Conservation (phyloP, 805 yeast species). For the Candida qinlingensis region DNA sequence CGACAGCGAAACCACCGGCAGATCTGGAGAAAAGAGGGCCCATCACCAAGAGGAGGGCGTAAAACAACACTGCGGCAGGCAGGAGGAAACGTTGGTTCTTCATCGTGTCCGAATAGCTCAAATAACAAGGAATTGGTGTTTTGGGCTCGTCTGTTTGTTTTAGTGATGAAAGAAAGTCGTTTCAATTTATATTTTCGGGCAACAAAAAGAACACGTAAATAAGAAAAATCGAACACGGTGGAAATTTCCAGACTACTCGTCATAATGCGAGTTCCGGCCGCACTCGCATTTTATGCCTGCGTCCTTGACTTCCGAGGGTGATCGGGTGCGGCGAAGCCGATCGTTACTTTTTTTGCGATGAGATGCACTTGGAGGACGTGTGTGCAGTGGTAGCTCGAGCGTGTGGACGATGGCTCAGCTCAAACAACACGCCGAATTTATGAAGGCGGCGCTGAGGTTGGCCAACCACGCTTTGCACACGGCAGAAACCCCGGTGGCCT, state of each 20-base stretch:
- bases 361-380: neutral
- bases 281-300: too few species aligned
- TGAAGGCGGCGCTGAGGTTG: conserved; percentile 47
- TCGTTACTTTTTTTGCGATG: neutral
- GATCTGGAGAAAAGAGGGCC: conserved; percentile 18
- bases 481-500: conserved; percentile 85
- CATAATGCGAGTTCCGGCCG: neutral
- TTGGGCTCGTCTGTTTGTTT: neutral
- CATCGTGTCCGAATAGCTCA: conserved; percentile 3
- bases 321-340: too few species aligned
- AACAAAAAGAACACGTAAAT: conserved; percentile 2
- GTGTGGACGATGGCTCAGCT: neutral
- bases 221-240: neutral
- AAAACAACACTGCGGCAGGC: conserved; percentile 29
- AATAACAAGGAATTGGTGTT: neutral
- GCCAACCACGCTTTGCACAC: conserved; percentile 60
- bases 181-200: neutral
- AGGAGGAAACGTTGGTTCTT: conserved; percentile 27
- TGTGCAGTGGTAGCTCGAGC: neutral
- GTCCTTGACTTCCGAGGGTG: neutral
- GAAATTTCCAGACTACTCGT: too few species aligned
- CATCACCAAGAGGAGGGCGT: conserved; percentile 23
- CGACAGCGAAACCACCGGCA: conserved; percentile 18
- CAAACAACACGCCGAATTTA: conserved; percentile 28
- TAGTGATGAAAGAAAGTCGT: neutral